Base-by-base conservation (phyloP, 1,139 yeast genomes). In the Sugiyamaella grinbergsii region DNA sequence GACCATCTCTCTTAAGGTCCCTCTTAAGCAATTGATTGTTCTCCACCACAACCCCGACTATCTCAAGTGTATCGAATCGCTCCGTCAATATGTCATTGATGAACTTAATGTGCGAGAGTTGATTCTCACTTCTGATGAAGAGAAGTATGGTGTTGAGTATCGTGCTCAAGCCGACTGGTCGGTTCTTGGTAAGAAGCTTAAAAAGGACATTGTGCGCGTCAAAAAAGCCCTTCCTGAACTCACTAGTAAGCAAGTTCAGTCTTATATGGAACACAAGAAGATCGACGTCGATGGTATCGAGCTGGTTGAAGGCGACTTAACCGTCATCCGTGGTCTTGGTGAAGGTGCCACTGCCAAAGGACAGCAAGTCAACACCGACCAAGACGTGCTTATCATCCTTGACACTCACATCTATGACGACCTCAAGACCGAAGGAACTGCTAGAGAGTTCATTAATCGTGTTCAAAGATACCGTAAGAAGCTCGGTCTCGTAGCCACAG, bases 111-210 rank as follows among this genome's bases (percentile, higher is more conserved):
- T 94, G 54, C 85, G 97, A 71, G 93, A 87, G 62, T 71, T 94
- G 53, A 74, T 89, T 62, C 84, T 94, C 62, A 90, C 98, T 28
- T 78, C 89, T 26, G 97, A 94, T 66, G 99, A 94, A 75, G 84
- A 79, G 62, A 83, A 85, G 66, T 91, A 90, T 66, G 94, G 93
- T 62, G 98, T 94, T 56, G 87, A 85, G 66, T 93, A 91, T 76
- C 81, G 80, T 56, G 97, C 93, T 44, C 95, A 87, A 69, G 98
- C 98, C 42, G 99, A 94, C 74, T 94, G 99, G 99, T 95, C 98
- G 49, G 89, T 90, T 15, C 80, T 94, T 61, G 99, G 99, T 74
- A 93, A 93, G 79, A 93, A 93, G 72, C 81, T 94, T 71, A 91
- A 91, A 81, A 83, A 83, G 68, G 98, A 91, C 65, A 95, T 88